A percentile compares a stretch with the other conserved stretches of the same genome.
Evolutionary conservation across 2,329 filamentous ascomycete genomes (phyloP).

Genomic region (Xylariaceae sp.): DNA sequence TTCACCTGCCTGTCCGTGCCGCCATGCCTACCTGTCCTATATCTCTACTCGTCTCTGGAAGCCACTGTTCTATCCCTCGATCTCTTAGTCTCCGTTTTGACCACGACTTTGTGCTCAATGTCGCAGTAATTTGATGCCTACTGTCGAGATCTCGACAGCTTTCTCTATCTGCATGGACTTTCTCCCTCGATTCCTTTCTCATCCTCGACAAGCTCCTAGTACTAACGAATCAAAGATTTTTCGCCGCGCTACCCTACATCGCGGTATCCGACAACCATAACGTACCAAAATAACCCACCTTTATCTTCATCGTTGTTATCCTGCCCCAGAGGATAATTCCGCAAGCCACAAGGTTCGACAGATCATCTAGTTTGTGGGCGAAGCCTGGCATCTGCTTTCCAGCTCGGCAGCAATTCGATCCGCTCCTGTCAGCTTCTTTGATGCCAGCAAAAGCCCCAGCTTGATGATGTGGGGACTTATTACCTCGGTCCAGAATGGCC

Average conservation of each 20-base stretch:
- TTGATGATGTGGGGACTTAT: slow-evolving; percentile 7
- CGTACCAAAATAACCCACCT: not conserved
- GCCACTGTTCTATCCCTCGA: not conserved
- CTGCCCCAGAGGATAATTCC: not conserved
- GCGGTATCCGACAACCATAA: not conserved
- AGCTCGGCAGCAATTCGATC: not conserved
- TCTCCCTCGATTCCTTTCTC: not conserved
- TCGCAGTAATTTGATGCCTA: slow-evolving; percentile 2
- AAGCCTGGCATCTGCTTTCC: not conserved
- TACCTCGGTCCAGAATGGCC: slow-evolving; percentile 10
- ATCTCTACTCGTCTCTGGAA: slow-evolving; percentile 2
- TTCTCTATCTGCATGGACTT: slow-evolving; percentile 1
- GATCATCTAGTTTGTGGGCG: not conserved
- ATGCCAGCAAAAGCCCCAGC: not conserved
- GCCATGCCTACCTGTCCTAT: not conserved
- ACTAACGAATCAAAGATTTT: not conserved
- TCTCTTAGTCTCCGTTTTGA: not conserved
- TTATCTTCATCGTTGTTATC: not conserved
- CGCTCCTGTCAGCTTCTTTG: not conserved
- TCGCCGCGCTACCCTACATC: not conserved
- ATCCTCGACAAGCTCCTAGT: not conserved
- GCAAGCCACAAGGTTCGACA: not conserved
- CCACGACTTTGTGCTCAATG: not conserved
- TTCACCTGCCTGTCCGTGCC: not conserved
- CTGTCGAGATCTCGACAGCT: not conserved